Evolutionary conservation across 768 basidiomycete species (phyloP), one percentile per base, ranked within the genome.

Genomic region (Suillus luteus): DNA sequence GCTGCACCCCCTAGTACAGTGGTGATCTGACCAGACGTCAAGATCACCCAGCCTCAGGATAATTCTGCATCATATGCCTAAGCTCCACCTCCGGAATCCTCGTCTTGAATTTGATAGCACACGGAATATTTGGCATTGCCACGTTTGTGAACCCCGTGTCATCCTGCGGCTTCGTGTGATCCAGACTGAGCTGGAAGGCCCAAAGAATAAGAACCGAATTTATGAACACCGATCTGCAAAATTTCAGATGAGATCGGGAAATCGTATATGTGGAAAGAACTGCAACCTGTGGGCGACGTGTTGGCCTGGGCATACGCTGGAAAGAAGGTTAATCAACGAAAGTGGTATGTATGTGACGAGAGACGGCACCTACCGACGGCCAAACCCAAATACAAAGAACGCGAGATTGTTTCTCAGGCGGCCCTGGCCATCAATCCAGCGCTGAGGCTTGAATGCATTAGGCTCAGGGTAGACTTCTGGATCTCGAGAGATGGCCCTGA

Each of bases 401-500:
- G 27, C 2, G 27, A 51, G 49, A 51, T 51, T 14, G 15, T 27
- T 15, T 27, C 49, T 51, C 15, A 51, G 15, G 8, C 49, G 8
- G 31, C 49, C 49, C 31, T 51, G 4, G 15, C 17, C 49, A 9
- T 51, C 15, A 9, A 51, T 51, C 27, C 27, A 51, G 27, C 49
- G 49, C 27, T 51, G 27, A 6, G 27, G 49, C 27, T 27, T 51
- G 27, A 51, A 51, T 1, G 49, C 49, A 9, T 51, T 15, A 51
- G 27, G 49, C 24, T 27, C 49, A 15, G 49, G 49, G 15, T 51
- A 51, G 3, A 51, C 27, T 17, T 51, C 49, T 51, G 49, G 24
- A 51, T 51, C 49, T 31, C 27, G 49, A 51, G 49, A 51, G 49
- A 51, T 51, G 49, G 49, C 49, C 27, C 49, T 51, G 27, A 17